These are phyloP conservation scores for Cladosporium sp. DNA, from an alignment of 2,329 filamentous ascomycete genomes.

Conservation along the genomic window DNA sequence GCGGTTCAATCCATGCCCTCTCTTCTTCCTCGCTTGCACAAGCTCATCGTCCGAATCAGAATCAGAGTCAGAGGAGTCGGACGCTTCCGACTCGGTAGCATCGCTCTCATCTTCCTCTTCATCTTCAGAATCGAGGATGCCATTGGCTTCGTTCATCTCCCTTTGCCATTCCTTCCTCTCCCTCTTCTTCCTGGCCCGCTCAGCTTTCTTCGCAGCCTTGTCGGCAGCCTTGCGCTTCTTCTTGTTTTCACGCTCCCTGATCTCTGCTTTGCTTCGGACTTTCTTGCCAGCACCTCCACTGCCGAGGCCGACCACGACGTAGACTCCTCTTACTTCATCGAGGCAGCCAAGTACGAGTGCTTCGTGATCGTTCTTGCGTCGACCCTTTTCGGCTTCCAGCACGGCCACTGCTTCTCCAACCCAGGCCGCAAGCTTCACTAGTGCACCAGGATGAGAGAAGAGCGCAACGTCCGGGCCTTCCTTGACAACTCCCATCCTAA, in stretches of 20 bases:
- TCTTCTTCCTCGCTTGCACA: conserved; percentile 55
- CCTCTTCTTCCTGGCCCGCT: conserved; percentile 56
- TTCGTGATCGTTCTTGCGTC: conserved; percentile 60
- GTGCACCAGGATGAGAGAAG: conserved; percentile 87
- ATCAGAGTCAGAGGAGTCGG: conserved; percentile 39
- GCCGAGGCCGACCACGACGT: conserved; percentile 89
- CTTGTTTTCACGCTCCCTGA: conserved; percentile 61
- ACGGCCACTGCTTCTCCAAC: conserved; percentile 88
- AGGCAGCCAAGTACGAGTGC: conserved; percentile 88
- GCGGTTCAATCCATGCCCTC: conserved; percentile 76
- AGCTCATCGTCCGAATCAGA: conserved; percentile 49
- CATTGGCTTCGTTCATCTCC: conserved; percentile 61
- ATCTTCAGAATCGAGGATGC: conserved; percentile 46
- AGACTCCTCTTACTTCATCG: conserved; percentile 83
- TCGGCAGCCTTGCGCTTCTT: conserved; percentile 61
- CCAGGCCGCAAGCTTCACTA: conserved; percentile 94
- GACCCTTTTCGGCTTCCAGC: conserved; percentile 79
- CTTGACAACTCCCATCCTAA: conserved; percentile 93
- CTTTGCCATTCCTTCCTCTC: conserved; percentile 59
- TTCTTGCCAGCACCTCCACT: conserved; percentile 70
- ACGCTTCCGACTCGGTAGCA: conserved; percentile 52
- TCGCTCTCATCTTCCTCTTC: conserved; percentile 54
- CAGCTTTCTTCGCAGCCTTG: conserved; percentile 47
- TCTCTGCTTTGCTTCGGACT: conserved; percentile 35
- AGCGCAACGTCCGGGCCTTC: conserved; percentile 89